phyloP scores from a whole-genome alignment of 176 grass and related monocot genomes.

The Musa beccarii region DNA sequence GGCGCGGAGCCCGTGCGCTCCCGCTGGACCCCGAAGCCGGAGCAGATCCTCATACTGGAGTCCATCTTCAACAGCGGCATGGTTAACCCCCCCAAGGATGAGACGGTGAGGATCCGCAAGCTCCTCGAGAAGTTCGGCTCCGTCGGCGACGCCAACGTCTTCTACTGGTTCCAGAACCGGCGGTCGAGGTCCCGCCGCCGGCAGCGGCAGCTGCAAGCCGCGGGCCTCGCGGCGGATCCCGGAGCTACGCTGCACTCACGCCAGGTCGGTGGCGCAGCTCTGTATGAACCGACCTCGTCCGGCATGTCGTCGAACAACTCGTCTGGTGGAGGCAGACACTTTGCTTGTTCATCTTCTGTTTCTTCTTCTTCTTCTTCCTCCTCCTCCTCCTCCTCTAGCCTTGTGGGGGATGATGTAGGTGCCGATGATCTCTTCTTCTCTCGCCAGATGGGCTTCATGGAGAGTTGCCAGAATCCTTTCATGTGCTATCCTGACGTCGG shows the following conservation, averaged over 20 bases:
- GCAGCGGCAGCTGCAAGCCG: constrained; percentile 7
- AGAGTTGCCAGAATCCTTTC: constrained; percentile 2
- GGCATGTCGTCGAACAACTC: neutral
- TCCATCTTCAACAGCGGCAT: constrained; percentile 13
- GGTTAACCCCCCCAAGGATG: constrained; percentile 10
- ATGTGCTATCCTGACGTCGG: neutral
- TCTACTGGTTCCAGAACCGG: constrained; percentile 14
- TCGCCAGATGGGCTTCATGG: neutral
- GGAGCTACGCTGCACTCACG: neutral
- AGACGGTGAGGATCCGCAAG: constrained; percentile 7
- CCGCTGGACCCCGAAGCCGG: constrained; percentile 8
- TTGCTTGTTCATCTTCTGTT: neutral
- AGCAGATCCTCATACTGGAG: constrained; percentile 10
- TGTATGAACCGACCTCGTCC: neutral
- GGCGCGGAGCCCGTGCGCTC: constrained; percentile 2
- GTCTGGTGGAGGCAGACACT: neutral
- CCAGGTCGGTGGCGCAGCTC: neutral
- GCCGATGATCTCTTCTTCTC: constrained; percentile 10
- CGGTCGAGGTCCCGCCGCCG: constrained; percentile 8
- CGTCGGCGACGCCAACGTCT: constrained; percentile 12
- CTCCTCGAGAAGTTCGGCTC: constrained; percentile 12
- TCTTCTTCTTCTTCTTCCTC: neutral
- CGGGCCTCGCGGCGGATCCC: neutral
- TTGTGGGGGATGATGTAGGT: neutral
- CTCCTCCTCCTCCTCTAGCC: neutral